Evolutionary conservation across 345 rosid species (phyloP).

Genomic region (Aquilaria malaccensis): DNA sequence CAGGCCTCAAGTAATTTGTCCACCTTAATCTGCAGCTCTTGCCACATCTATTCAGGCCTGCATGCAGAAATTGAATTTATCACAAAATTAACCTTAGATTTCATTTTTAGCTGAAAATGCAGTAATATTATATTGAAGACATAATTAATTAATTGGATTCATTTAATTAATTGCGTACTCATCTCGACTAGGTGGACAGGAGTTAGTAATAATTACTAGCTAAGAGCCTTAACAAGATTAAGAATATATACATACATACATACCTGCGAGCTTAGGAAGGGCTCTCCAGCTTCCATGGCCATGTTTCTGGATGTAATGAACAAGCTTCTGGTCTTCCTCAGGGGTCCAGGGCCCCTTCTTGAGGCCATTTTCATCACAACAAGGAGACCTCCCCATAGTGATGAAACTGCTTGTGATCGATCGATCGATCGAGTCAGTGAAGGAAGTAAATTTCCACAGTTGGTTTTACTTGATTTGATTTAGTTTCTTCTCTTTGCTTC

Average conservation of each 20-base stretch:
- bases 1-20: constrained; percentile 67
- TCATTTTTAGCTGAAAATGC: too few relatives aligned
- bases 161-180: too few relatives aligned
- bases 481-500: constrained; percentile 12
- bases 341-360: constrained; percentile 70
- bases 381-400: constrained; percentile 47
- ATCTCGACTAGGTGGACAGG: background rate
- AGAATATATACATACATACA: background rate
- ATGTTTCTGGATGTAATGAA: constrained; percentile 36
- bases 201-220: too few relatives aligned
- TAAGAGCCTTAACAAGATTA: background rate
- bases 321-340: constrained; percentile 52
- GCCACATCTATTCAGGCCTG: constrained; percentile 67
- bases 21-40: constrained; percentile 70
- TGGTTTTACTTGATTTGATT: background rate
- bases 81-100: background rate
- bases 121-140: too few relatives aligned
- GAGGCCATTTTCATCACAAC: constrained; percentile 53
- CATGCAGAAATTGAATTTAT: background rate
- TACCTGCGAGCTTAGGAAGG: constrained; percentile 61
- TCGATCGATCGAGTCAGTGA: too few relatives aligned
- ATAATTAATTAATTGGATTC: too few relatives aligned
- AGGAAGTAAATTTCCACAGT: background rate
- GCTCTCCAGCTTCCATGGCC: constrained; percentile 74
- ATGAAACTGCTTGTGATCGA: too few relatives aligned